These are phyloP conservation scores for Curvularia lunata DNA, from an alignment of 2,329 filamentous ascomycete species.

Conservation along the genomic window DNA sequence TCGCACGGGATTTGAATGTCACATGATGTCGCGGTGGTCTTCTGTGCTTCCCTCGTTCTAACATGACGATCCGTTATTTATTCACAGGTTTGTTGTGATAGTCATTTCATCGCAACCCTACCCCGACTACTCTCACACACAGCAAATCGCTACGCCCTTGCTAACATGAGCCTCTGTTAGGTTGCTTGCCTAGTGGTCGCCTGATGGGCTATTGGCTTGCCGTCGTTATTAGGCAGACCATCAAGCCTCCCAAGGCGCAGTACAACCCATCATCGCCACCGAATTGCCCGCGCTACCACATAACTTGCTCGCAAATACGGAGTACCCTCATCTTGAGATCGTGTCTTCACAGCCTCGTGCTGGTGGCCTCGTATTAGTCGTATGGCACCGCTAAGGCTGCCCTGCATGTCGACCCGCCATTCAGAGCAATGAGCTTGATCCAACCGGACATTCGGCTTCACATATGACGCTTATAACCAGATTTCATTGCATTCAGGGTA, in stretches of 20 bases:
- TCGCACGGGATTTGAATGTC: background rate
- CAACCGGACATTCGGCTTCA: conserved; percentile 8
- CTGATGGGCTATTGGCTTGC: background rate
- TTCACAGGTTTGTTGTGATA: background rate
- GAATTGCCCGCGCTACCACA: background rate
- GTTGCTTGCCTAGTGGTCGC: background rate
- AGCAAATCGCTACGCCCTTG: background rate
- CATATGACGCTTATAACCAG: conserved; percentile 9
- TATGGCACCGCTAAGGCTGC: conserved; percentile 6
- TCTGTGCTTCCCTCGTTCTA: background rate
- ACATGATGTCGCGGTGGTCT: background rate
- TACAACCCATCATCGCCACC: background rate
- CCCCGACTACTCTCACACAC: background rate
- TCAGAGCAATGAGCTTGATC: conserved; percentile 8
- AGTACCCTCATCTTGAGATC: conserved; percentile 3
- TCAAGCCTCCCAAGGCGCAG: conserved; percentile 1
- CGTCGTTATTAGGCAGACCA: background rate
- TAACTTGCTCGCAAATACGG: background rate
- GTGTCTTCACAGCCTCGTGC: conserved; percentile 12
- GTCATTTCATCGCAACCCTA: background rate
- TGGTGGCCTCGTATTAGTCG: conserved; percentile 7
- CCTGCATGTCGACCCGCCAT: conserved; percentile 13
- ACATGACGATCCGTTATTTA: background rate
- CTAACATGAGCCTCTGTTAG: conserved; percentile 1
- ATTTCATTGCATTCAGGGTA: conserved; percentile 12